Conservation (phyloP, 192 early-diverging fungal genomes). For the Linnemannia zychae region DNA sequence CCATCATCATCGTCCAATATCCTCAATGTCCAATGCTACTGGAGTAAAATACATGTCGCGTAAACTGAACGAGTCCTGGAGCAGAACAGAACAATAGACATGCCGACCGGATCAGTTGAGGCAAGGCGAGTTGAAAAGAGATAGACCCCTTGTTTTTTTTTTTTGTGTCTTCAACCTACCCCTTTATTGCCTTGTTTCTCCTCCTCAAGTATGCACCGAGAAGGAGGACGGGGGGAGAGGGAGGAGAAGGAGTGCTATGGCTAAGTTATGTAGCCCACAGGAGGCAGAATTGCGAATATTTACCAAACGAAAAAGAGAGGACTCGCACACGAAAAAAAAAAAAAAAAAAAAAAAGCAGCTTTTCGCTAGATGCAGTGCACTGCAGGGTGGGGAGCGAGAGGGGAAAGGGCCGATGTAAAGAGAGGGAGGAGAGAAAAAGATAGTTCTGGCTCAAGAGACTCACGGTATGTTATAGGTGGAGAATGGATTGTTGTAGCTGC, state of each 20-base stretch:
- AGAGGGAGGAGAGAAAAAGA: no score
- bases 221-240: background rate
- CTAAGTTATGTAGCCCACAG: background rate
- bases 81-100: background rate
- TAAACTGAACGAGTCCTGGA: background rate
- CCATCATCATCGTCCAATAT: background rate
- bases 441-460: no score
- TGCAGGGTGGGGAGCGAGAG: no score
- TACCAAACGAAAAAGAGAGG: no score
- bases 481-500: no score
- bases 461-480: no score
- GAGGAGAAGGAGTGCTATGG: background rate
- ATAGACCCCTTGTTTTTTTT: slow-evolving; percentile 5
- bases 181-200: background rate
- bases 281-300: background rate
- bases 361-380: no score
- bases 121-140: background rate
- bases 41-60: background rate
- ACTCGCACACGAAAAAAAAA: no score
- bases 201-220: background rate
- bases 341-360: no score
- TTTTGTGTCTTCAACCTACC: background rate
- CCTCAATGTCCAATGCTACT: background rate
- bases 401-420: no score
- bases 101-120: background rate